These are phyloP conservation scores for Calonectria ilicicola DNA, from an alignment of 2,329 filamentous ascomycete genomes.

Conservation along the genomic window DNA sequence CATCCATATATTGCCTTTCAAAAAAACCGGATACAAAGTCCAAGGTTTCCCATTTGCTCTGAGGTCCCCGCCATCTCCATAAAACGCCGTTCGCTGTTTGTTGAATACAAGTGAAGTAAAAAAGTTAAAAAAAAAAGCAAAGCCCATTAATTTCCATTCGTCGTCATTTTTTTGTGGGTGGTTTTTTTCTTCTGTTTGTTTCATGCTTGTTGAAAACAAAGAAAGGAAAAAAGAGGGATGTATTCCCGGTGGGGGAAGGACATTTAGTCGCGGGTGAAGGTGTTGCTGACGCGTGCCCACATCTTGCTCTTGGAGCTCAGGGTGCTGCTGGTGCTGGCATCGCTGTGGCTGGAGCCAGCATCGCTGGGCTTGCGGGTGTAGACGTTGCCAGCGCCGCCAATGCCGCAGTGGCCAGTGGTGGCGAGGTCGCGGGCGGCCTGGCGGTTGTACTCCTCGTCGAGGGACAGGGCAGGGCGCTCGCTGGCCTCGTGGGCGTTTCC, in stretches of 20 bases:
- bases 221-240: background rate
- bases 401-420: constrained; percentile 71
- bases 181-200: background rate
- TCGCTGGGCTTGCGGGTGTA: constrained; percentile 65
- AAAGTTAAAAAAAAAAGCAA: background rate
- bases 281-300: constrained; percentile 49
- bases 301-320: constrained; percentile 47
- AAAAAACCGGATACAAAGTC: constrained; percentile 27
- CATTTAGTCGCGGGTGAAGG: constrained; percentile 48
- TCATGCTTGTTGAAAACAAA: background rate
- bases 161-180: constrained; percentile 5
- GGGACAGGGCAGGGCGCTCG: constrained; percentile 60
- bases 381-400: constrained; percentile 73
- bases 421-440: constrained; percentile 55
- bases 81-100: constrained; percentile 41
- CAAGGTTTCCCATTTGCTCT: constrained; percentile 46
- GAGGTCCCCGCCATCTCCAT: constrained; percentile 42
- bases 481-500: constrained; percentile 68
- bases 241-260: too few relatives aligned
- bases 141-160: background rate
- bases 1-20: constrained; percentile 18
- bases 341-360: constrained; percentile 43
- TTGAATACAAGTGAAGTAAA: constrained; percentile 1
- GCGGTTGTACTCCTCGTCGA: constrained; percentile 60
- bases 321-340: constrained; percentile 55